Evolutionary conservation across 805 yeast species (phyloP), one percentile per base, ranked within the genome.

Genomic region (Phaffomyces thermotolerans): DNA sequence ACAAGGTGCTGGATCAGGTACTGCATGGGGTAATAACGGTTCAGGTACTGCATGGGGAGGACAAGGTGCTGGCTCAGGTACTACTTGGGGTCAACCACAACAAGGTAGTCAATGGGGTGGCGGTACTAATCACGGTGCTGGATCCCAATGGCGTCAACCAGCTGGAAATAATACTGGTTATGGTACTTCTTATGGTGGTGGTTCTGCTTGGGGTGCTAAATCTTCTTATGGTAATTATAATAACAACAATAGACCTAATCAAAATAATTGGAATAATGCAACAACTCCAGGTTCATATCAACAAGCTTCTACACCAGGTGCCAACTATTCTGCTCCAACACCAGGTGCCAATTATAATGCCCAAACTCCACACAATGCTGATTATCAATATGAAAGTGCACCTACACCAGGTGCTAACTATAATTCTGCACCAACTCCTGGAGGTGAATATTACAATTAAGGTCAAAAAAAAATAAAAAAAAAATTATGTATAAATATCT

Each of bases 171-270:
- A 69, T 34, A 71, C 39, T 57, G 64, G 75, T 53, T 65, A 66
- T 23, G 48, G 49, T 30, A 70, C 38, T 61, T 59, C 74, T 8
- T 71, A 74, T 54, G 68, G 74, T 36, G 64, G 73, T 41, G 60
- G 73, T 13, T 51, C 49, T 43, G 69, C 75, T 3, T 72, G 52
- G 52, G 53, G 55, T 37, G 68, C 62, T 12, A 70, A 66, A 24
- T 62, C 63, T 3, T 48, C 57, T n/a, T 46, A 50, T 20, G 47
- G 47, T 15, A 38, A n/a, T 20, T 20, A 20, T 14, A 30, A n/a
- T 31, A 47, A 45, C n/a, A 37, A 34, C 31, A 43, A 30, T 9
- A 41, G 45, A 46, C 34, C 53, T 46, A 23, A 56, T 43, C 22
- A 20, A 20, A n/a, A 53, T 42, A 34, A 52, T 37, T 39, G 45